Conservation (phyloP, 306 rosid genomes). For the Acmispon strigosus region DNA sequence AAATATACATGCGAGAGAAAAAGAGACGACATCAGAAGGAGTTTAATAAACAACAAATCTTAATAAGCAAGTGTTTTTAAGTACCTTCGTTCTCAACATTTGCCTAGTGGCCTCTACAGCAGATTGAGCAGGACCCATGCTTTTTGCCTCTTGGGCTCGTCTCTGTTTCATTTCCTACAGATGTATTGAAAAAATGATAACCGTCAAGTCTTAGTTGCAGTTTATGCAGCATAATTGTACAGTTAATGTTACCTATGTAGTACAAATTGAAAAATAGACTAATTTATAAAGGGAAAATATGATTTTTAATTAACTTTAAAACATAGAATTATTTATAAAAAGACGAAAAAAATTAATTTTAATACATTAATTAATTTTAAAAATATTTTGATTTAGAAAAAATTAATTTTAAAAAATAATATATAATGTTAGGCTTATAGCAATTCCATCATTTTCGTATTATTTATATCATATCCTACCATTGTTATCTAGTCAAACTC, state of each 20-base stretch:
- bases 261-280: neutral
- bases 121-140: conserved; percentile 55
- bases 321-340: too few relatives aligned
- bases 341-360: too few relatives aligned
- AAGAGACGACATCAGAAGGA: neutral
- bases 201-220: neutral
- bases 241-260: neutral
- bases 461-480: too few relatives aligned
- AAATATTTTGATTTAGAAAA: too few relatives aligned
- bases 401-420: too few relatives aligned
- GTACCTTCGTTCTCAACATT: conserved; percentile 61
- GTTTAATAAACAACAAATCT: neutral
- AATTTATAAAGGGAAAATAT: too few relatives aligned
- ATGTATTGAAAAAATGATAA: neutral
- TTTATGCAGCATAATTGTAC: neutral
- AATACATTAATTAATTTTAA: too few relatives aligned
- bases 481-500: too few relatives aligned
- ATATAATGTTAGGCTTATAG: too few relatives aligned
- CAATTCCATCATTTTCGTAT: too few relatives aligned
- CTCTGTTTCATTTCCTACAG: conserved; percentile 44
- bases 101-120: conserved; percentile 63
- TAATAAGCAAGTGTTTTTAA: neutral
- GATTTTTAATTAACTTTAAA: too few relatives aligned
- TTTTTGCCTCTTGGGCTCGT: conserved; percentile 43
- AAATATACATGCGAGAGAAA: neutral